A percentile compares a stretch with the other conserved stretches of the same genome.
Conservation (phyloP, 2,329 filamentous ascomycete species). For the Colletotrichum sp. region DNA sequence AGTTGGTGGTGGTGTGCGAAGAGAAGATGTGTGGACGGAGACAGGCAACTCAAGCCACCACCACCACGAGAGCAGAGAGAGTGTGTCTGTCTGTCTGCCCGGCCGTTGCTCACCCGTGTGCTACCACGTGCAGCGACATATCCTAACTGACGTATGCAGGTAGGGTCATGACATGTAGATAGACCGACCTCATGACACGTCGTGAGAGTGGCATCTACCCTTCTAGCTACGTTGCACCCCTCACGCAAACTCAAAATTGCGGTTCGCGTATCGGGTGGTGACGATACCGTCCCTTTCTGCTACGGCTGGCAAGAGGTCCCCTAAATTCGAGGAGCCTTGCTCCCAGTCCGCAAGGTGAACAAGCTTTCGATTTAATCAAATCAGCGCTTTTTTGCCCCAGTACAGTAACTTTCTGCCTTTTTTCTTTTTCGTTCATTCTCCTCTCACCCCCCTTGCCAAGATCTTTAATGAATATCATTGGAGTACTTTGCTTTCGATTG, state of each 20-base stretch:
- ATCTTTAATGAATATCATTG: background rate
- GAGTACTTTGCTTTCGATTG: background rate
- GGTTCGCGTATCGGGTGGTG: conserved; percentile 10
- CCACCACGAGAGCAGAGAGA: background rate
- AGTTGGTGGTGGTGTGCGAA: background rate
- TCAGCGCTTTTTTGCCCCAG: background rate
- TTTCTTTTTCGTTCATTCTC: background rate
- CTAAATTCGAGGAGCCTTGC: conserved; percentile 2
- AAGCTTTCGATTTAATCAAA: conserved; percentile 20
- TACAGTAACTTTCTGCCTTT: background rate
- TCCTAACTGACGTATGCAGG: conserved; percentile 16
- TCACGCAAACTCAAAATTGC: conserved; percentile 15
- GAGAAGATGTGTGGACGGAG: background rate
- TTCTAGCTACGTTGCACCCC: conserved; percentile 3
- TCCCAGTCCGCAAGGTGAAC: background rate
- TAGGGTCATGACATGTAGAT: background rate
- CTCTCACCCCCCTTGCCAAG: background rate
- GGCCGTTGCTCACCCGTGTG: conserved; percentile 10
- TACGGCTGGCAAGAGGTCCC: background rate
- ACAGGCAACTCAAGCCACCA: background rate
- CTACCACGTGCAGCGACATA: conserved; percentile 16
- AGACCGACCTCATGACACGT: conserved; percentile 11
- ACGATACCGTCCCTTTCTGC: background rate
- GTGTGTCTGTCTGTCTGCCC: background rate
- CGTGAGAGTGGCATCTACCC: conserved; percentile 4